Evolutionary conservation across 345 rosid species (phyloP), one percentile per base, ranked within the genome.

Genomic region (Pistacia atlantica): DNA sequence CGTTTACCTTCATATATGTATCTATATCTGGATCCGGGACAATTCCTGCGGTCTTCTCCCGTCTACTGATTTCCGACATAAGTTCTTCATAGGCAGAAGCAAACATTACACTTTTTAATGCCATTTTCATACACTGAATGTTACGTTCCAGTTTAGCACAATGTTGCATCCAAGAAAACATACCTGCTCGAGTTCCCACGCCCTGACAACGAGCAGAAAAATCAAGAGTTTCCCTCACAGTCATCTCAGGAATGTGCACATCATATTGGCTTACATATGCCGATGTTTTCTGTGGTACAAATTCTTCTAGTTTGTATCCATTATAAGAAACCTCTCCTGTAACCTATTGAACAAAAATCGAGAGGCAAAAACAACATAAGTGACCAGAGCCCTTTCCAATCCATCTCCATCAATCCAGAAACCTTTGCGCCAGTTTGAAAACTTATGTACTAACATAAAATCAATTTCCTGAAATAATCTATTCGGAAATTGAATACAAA

Each of bases 201-300:
- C 84, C 84, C 59, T 82, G 79, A 74, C 81, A 82, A 16, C 72
- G 58, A 12, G 81, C 79, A 56, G 84, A 82, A 55, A 82, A 82
- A 70, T 78, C 81, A 42, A 82, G 63, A 42, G 45, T 42, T 42
- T 42, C 45, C 45, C 45, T 42, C 7, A 5, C 45, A 5, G 45
- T 42, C 5, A 78, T 74, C 4, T 81, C 84, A 1, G 81, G 74
- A 20, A 81, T 81, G 42, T 81, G 84, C 20, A 79, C 65, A 65
- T 82, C 85, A 69, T 62, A 12, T 63, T 0, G 51, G 28, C 13
- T 71, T 38, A 75, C 58, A 64, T 79, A 82, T 20, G 80, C 85
- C 20, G 82, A 79, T 35, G 82, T 79, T 65, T 82, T 57, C 45
- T 42, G 45, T 4, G 45, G 45, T 42, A 42, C 45, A 42, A 42